phyloP scores from a whole-genome alignment of 1,139 yeast species.

The Hyphopichia khmerensis region DNA sequence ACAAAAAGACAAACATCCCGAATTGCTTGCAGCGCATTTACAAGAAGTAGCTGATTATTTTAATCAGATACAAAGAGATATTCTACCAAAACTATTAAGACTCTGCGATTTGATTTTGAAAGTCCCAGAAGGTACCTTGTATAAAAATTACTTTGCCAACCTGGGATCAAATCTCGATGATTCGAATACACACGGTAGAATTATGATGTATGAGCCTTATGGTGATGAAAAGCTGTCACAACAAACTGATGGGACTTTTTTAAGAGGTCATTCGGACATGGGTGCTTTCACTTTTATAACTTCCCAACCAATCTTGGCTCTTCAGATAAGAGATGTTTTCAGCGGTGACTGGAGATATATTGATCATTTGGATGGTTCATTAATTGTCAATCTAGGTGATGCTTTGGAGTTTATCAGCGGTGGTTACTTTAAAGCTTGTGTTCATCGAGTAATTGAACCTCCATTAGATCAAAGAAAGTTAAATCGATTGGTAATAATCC shows the following conservation, averaged over 20 bases:
- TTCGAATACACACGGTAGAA: slow-evolving; percentile 40
- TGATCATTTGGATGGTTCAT: slow-evolving; percentile 41
- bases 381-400: slow-evolving; percentile 52
- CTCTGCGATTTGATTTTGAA: slow-evolving; percentile 42
- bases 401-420: slow-evolving; percentile 50
- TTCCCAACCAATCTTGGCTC: slow-evolving; percentile 49
- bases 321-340: slow-evolving; percentile 47
- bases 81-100: slow-evolving; percentile 30
- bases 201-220: slow-evolving; percentile 40
- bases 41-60: slow-evolving; percentile 37
- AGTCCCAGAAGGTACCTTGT: slow-evolving; percentile 42
- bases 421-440: slow-evolving; percentile 46
- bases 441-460: slow-evolving; percentile 48
- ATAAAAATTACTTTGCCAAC: slow-evolving; percentile 27
- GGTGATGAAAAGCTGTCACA: slow-evolving; percentile 23
- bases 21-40: slow-evolving; percentile 30
- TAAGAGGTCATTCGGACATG: slow-evolving; percentile 52
- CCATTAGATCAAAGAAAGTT: slow-evolving; percentile 40
- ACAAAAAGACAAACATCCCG: slow-evolving; percentile 29
- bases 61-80: slow-evolving; percentile 29
- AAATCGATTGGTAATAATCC: slow-evolving; percentile 42
- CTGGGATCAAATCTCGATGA: slow-evolving; percentile 25
- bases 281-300: slow-evolving; percentile 49
- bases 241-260: slow-evolving; percentile 38
- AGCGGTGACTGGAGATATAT: slow-evolving; percentile 51